phyloP scores from a whole-genome alignment of 306 rosid species.

The Inga oerstediana region DNA sequence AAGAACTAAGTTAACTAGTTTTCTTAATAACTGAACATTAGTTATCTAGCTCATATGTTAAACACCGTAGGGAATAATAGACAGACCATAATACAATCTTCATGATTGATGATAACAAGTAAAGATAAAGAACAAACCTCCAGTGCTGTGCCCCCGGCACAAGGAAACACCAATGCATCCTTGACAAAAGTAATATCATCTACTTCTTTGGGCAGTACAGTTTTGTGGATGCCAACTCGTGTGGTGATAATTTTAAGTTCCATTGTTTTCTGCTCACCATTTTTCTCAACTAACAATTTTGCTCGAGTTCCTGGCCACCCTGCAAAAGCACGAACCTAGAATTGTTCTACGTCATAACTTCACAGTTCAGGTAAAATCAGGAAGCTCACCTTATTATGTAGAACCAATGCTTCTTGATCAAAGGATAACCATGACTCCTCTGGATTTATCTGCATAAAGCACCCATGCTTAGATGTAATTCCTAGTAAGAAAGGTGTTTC shows the following conservation, averaged over 20 bases:
- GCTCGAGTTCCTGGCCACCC: constrained; percentile 98
- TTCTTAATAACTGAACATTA: too few relatives aligned
- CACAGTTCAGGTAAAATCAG: constrained; percentile 35
- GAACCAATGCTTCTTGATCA: constrained; percentile 69
- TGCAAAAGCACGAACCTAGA: constrained; percentile 95
- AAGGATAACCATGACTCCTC: constrained; percentile 86
- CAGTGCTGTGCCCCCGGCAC: constrained; percentile 63
- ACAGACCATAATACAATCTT: constrained; percentile 15
- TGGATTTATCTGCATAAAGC: constrained; percentile 61
- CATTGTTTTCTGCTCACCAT: constrained; percentile 49
- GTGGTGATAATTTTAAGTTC: constrained; percentile 84
- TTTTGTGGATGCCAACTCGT: constrained; percentile 50
- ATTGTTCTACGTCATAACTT: constrained; percentile 57
- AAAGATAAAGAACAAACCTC: constrained; percentile 56
- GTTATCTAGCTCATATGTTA: too few relatives aligned
- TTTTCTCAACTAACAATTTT: constrained; percentile 58
- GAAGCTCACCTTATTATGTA: constrained; percentile 77
- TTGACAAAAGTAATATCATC: constrained; percentile 56
- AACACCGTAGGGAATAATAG: too few relatives aligned
- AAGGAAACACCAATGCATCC: constrained; percentile 73
- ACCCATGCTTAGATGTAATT: constrained; percentile 24
- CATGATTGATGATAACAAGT: constrained; percentile 21
- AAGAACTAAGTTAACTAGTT: too few relatives aligned
- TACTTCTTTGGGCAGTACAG: constrained; percentile 42
- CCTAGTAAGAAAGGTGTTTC: constrained; percentile 25